Percentiles rank a stretch among this genome's conserved stretches.
These are phyloP conservation scores for Sedum album DNA, from an alignment of 164 flowering plant species.

Conservation along the genomic window DNA sequence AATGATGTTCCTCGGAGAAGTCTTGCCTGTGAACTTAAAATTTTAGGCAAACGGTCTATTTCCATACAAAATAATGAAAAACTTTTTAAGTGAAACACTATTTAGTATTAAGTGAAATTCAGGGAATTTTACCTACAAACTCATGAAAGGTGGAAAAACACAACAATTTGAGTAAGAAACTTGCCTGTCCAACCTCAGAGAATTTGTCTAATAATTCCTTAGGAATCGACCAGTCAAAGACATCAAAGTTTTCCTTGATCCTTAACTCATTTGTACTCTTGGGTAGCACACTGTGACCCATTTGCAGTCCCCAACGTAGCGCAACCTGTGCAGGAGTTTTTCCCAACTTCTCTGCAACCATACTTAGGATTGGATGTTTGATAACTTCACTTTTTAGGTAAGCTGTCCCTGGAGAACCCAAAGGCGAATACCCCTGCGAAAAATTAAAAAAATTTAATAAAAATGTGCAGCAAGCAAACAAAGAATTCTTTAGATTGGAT, in stretches of 20 bases:
- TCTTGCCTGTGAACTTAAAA: conserved; percentile 42
- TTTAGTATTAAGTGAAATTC: neutral
- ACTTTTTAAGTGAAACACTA: neutral
- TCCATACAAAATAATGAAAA: no score
- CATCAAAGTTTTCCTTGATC: conserved; percentile 59
- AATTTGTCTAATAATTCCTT: conserved; percentile 52
- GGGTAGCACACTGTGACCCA: conserved; percentile 81
- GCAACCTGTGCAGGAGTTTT: conserved; percentile 76
- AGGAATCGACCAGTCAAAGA: conserved; percentile 77
- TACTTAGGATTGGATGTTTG: conserved; percentile 39
- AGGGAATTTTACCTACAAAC: neutral
- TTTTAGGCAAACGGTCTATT: neutral
- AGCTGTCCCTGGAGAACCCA: conserved; percentile 63
- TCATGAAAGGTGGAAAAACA: neutral
- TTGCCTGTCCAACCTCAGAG: conserved; percentile 68
- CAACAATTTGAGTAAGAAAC: conserved; percentile 4
- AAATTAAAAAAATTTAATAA: neutral
- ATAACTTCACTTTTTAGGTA: conserved; percentile 43
- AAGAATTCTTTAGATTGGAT: no score
- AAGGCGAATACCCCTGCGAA: conserved; percentile 72
- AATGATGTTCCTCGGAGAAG: conserved; percentile 32
- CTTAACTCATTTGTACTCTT: conserved; percentile 60
- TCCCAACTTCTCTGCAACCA: conserved; percentile 54
- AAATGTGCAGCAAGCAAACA: conserved; percentile 5
- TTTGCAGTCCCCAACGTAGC: conserved; percentile 79